Conservation (phyloP, 2,329 filamentous ascomycete genomes). For the Trichoderma sp. region DNA sequence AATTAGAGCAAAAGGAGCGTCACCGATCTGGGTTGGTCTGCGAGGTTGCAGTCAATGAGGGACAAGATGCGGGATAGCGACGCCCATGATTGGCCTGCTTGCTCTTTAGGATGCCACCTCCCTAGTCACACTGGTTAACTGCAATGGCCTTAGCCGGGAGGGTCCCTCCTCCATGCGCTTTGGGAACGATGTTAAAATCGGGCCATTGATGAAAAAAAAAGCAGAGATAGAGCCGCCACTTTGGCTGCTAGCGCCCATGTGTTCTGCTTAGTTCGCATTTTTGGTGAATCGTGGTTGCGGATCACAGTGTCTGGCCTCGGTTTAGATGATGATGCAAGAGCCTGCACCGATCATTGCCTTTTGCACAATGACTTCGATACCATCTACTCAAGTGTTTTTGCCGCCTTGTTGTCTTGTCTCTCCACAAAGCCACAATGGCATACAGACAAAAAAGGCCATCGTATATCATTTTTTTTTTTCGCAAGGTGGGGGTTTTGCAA, state of each 20-base stretch:
- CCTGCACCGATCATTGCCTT: background rate
- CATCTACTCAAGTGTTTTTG: background rate
- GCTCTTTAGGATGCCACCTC: background rate
- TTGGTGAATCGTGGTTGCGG: background rate
- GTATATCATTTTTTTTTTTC: constrained; percentile 4
- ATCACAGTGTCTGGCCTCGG: background rate
- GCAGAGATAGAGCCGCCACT: background rate
- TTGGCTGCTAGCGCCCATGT: constrained; percentile 4
- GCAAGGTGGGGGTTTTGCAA: background rate
- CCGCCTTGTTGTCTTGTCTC: background rate
- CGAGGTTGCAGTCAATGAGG: constrained; percentile 7
- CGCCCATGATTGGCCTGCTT: background rate
- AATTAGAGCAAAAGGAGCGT: constrained; percentile 6
- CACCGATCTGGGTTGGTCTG: background rate
- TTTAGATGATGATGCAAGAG: background rate
- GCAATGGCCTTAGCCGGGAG: background rate
- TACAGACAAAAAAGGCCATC: background rate
- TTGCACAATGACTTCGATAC: background rate
- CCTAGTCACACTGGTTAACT: constrained; percentile 15
- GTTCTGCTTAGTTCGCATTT: background rate
- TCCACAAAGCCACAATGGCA: background rate
- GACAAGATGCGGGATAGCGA: background rate
- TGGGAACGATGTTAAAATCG: background rate
- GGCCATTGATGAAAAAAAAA: constrained; percentile 3
- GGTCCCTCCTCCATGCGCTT: background rate